These are phyloP conservation scores for Lignosus rhinocerotis DNA, from an alignment of 1,284 basidiomycete species.

Conservation along the genomic window DNA sequence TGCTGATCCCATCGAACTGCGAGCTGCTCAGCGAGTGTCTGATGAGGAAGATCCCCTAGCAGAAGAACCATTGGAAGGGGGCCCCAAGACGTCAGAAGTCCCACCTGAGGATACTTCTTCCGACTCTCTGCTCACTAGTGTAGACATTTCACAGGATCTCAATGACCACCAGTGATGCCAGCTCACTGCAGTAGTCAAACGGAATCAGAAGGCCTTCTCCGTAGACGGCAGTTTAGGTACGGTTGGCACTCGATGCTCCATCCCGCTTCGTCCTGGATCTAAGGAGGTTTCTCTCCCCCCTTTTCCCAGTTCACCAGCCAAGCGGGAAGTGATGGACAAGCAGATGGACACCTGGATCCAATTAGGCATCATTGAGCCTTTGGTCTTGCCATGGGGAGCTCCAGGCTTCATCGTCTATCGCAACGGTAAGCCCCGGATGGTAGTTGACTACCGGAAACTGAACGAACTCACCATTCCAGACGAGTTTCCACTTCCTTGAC, in stretches of 20 bases:
- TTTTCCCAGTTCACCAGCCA: conserved; percentile 33
- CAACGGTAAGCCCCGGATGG: conserved; percentile 35
- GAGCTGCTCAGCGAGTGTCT: too few relatives aligned
- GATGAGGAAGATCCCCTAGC: not conserved
- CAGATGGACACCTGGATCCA: conserved; percentile 34
- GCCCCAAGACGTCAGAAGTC: conserved; percentile 21
- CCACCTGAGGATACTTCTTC: conserved; percentile 4
- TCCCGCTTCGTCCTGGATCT: conserved; percentile 15
- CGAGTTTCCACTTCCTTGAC: conserved; percentile 42
- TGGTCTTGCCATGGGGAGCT: conserved; percentile 35
- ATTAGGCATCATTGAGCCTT: conserved; percentile 36
- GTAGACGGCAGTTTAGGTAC: conserved; percentile 31
- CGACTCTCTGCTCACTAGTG: too few relatives aligned
- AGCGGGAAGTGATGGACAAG: conserved; percentile 34
- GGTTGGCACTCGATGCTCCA: conserved; percentile 17
- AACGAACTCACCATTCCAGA: conserved; percentile 38
- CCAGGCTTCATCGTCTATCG: conserved; percentile 36
- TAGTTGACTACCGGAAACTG: conserved; percentile 36
- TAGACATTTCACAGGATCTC: too few relatives aligned
- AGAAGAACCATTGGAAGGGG: conserved; percentile 4
- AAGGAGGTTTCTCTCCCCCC: conserved; percentile 29
- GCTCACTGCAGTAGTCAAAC: conserved; percentile 14
- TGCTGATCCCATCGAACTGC: too few relatives aligned
- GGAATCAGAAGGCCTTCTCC: conserved; percentile 25
- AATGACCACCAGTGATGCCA: too few relatives aligned